Evolutionary conservation across 352 stramenopile species (phyloP), one percentile per base, ranked within the genome.

Genomic region (Globisporangium heterothallicum): DNA sequence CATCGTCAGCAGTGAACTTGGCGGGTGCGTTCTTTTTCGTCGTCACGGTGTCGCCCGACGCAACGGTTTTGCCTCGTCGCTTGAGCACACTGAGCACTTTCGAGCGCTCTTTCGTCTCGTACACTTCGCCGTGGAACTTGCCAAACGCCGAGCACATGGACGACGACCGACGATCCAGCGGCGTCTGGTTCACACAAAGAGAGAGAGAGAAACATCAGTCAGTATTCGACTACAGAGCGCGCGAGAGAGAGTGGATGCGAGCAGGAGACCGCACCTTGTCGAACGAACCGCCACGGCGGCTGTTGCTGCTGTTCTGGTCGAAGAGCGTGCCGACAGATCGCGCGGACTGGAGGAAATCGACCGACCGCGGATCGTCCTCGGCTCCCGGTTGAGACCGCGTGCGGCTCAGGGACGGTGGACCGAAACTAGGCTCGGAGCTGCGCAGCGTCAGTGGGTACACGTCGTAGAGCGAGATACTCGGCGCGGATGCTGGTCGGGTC

Each of bases 11-110:
- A 14, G 75, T 87, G 56, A 89, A 89, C 25, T 81, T 88, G 21
- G 75, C 48, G 5, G 68, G 68, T 1, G 64, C 63, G 9, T 68
- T 56, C 36, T 62, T 63, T 30, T 56, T 45, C n/a, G 27, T 50
- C 6, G 56, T 47, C 2, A 56, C 47, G 14, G 25, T 55, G 24
- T 30, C 53, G 40, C 54, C 53, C 6, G 50, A 45, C 29, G 70
- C 46, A n/a, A 32, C 13, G 29, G 53, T 41, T 47, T 85, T 86
- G 21, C 64, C 69, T 16, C 81, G 74, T 32, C 84, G 78, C 46
- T 81, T 81, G 58, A 92, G 70, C 51, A 79, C 80, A 49, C 79
- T 90, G 26, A 88, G 50, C 47, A 92, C 72, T 46, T 81, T 83
- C 32, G 78, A 90, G 10, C 77, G 71, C 54, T 88, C 74, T 51